Evolutionary conservation across 169 alveolate genomes (phyloP).

Genomic region (Plasmodium adleri): DNA sequence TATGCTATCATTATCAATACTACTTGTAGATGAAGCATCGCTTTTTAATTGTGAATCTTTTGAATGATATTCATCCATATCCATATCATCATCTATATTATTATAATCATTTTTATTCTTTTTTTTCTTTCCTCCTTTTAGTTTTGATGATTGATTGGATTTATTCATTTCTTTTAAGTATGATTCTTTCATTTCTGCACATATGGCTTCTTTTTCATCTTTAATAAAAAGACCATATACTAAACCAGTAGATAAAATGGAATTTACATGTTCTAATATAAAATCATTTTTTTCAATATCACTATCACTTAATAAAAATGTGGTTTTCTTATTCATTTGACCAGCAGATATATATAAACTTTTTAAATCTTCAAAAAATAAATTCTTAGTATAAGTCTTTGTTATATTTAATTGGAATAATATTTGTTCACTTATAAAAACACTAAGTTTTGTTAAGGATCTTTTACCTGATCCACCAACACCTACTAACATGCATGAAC

Average conservation of each 20-base stretch:
- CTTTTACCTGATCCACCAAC: conserved; percentile 99
- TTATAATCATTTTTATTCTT: conserved; percentile 75
- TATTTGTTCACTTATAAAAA: conserved; percentile 91
- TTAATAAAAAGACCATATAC: conserved; percentile 95
- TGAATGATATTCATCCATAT: conserved; percentile 29
- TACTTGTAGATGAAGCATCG: conserved; percentile 76
- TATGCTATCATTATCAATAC: conserved; percentile 77
- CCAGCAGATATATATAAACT: conserved; percentile 93
- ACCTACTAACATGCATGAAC: conserved; percentile 96
- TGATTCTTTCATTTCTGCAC: conserved; percentile 88
- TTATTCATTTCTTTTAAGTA: conserved; percentile 75
- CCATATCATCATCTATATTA: conserved; percentile 20
- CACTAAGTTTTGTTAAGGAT: conserved; percentile 95
- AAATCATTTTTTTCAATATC: conserved; percentile 94
- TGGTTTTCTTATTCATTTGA: conserved; percentile 90
- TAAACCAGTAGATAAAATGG: conserved; percentile 95
- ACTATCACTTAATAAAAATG: conserved; percentile 96
- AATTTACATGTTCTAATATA: conserved; percentile 95
- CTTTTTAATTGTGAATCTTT: conserved; percentile 49
- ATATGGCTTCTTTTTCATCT: conserved; percentile 92
- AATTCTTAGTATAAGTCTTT: conserved; percentile 92
- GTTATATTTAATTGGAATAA: conserved; percentile 92
- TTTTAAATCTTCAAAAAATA: conserved; percentile 93
- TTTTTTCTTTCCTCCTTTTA: conserved; percentile 79
- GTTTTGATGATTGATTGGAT: conserved; percentile 84